Conservation (phyloP, 1,284 basidiomycete species). For the Ganoderma lingzhi region DNA sequence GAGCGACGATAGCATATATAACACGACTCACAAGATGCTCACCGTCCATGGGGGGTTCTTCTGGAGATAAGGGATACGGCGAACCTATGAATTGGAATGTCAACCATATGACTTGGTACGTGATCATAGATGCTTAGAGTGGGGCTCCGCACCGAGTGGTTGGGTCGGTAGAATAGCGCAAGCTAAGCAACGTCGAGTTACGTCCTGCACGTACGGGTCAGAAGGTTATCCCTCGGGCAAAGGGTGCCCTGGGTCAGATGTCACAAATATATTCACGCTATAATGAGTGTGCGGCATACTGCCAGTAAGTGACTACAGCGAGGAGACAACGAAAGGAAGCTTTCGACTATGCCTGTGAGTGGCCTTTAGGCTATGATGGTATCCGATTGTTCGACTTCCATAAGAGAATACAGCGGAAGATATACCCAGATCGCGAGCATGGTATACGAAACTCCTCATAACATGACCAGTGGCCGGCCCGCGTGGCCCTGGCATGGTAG, state of each 20-base stretch:
- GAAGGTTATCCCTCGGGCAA: neutral
- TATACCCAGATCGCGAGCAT: neutral
- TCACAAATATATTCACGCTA: constrained; percentile 4
- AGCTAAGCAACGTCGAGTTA: neutral
- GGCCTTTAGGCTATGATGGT: constrained; percentile 14
- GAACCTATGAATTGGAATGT: neutral
- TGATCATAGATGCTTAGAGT: neutral
- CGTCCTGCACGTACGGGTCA: neutral
- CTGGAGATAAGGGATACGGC: neutral
- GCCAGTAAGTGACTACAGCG: neutral
- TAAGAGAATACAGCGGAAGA: constrained; percentile 18
- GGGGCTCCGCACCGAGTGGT: neutral
- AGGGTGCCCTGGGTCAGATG: neutral
- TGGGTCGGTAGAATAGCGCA: neutral
- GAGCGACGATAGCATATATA: neutral
- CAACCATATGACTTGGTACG: constrained; percentile 1
- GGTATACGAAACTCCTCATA: neutral
- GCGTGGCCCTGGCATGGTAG: neutral
- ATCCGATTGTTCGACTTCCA: constrained; percentile 22
- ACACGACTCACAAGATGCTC: neutral
- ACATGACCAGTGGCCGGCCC: neutral
- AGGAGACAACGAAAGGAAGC: neutral
- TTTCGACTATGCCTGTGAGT: constrained; percentile 10
- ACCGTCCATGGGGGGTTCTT: neutral
- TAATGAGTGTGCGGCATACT: neutral